Evolutionary conservation across 164 flowering plant genomes (phyloP).

Genomic region (Liquidambar formosana): DNA sequence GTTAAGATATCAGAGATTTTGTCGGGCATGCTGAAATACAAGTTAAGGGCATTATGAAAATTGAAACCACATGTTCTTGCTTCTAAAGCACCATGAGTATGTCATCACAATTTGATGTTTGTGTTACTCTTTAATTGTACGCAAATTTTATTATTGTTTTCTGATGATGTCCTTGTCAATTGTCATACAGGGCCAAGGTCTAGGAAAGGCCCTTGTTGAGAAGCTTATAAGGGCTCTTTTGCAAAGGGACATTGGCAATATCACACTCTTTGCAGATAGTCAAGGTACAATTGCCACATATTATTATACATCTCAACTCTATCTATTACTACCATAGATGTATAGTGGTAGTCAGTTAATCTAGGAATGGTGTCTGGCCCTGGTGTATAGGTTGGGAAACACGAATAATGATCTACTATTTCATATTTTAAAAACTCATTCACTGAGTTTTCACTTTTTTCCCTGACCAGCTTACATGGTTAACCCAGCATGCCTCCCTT

Average conservation of each 20-base stretch:
- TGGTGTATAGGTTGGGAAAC: not conserved
- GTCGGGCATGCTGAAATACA: not conserved
- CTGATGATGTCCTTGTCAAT: slow-evolving; percentile 12
- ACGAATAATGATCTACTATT: not conserved
- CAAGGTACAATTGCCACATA: slow-evolving; percentile 51
- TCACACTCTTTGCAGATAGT: slow-evolving; percentile 90
- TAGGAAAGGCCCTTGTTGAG: slow-evolving; percentile 91
- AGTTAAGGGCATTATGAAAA: slow-evolving; percentile 5
- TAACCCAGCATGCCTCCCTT: no score
- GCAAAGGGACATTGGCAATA: slow-evolving; percentile 90
- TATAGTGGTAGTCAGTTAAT: no score
- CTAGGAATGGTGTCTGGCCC: not conserved
- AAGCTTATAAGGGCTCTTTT: slow-evolving; percentile 78
- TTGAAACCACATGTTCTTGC: not conserved
- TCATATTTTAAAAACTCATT: no score
- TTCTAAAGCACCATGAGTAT: not conserved
- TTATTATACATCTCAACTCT: not conserved
- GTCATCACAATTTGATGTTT: not conserved
- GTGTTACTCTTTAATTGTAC: not conserved
- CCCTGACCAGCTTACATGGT: no score
- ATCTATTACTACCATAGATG: not conserved
- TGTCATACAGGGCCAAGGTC: slow-evolving; percentile 92
- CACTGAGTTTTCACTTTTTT: no score
- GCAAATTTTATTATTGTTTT: not conserved
- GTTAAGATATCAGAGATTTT: not conserved